These are phyloP conservation scores for Chalaropsis ovoidea DNA, from an alignment of 2,329 filamentous ascomycete genomes.

Conservation along the genomic window DNA sequence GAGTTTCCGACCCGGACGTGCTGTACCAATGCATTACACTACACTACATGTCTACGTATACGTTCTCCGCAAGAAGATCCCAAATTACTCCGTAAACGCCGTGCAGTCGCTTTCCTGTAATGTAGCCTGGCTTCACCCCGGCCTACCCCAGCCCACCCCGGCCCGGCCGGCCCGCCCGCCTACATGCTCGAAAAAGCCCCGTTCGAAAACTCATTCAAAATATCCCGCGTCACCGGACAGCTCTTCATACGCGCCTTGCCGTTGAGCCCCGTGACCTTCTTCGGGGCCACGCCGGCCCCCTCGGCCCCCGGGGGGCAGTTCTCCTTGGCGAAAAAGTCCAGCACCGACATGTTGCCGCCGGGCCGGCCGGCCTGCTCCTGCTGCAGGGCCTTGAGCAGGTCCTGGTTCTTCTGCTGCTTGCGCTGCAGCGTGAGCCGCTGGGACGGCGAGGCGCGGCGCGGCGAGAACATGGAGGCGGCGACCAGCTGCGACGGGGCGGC, in stretches of 20 bases:
- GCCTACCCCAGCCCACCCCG: no score
- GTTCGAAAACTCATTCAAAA: constrained; percentile 54
- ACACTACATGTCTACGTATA: no score
- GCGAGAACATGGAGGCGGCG: constrained; percentile 16
- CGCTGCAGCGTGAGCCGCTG: not conserved
- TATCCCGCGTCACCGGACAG: constrained; percentile 61
- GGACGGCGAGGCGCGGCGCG: constrained; percentile 26
- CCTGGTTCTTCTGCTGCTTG: constrained; percentile 28
- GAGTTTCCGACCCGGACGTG: no score
- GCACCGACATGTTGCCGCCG: constrained; percentile 25
- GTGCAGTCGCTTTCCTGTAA: no score
- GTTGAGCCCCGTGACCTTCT: constrained; percentile 47
- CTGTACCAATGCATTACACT: no score
- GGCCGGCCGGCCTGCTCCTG: constrained; percentile 27
- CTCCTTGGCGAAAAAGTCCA: constrained; percentile 35
- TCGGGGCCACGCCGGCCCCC: constrained; percentile 36
- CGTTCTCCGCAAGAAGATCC: no score
- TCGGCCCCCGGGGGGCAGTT: constrained; percentile 36
- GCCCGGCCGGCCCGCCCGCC: no score
- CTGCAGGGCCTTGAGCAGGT: constrained; percentile 30
- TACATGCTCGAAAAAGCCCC: not conserved
- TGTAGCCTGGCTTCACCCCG: no score
- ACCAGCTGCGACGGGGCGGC: constrained; percentile 43
- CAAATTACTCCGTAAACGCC: no score
- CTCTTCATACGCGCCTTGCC: constrained; percentile 53